phyloP scores from a whole-genome alignment of 2,329 filamentous ascomycete species.

The Fusarium vanettenii region DNA sequence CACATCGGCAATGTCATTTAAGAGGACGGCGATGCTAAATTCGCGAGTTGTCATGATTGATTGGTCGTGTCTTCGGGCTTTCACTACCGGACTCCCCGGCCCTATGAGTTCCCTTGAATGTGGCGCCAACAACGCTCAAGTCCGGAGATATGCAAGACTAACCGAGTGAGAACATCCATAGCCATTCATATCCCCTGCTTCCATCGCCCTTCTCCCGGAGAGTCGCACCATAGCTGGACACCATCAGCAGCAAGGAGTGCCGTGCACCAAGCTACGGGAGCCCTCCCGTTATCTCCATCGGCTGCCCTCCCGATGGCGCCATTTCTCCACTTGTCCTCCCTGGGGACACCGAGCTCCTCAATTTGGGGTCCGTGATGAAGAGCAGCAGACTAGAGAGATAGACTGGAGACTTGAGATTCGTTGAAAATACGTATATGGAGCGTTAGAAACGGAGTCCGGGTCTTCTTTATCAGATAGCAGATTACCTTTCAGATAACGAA shows the following conservation, averaged over 20 bases:
- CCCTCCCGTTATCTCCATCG: background rate
- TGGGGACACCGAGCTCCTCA: background rate
- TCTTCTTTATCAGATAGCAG: background rate
- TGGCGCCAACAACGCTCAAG: background rate
- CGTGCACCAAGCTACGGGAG: background rate
- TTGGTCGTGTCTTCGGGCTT: background rate
- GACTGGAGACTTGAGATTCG: background rate
- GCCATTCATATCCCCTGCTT: slow-evolving; percentile 1
- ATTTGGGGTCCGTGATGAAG: background rate
- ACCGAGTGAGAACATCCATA: too few species aligned
- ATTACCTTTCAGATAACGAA: background rate
- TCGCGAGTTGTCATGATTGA: background rate
- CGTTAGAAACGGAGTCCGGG: background rate
- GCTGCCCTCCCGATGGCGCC: background rate
- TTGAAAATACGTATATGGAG: background rate
- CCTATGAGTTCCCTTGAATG: background rate
- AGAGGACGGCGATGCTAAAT: background rate
- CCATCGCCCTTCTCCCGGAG: background rate
- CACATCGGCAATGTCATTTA: background rate
- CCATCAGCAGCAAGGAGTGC: background rate
- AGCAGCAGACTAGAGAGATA: background rate
- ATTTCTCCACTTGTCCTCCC: background rate
- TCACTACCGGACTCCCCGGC: background rate
- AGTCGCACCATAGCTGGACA: background rate
- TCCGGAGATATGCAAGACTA: background rate